Evolutionary conservation across 1,284 basidiomycete species (phyloP).

Genomic region (Cystobasidium sp.): DNA sequence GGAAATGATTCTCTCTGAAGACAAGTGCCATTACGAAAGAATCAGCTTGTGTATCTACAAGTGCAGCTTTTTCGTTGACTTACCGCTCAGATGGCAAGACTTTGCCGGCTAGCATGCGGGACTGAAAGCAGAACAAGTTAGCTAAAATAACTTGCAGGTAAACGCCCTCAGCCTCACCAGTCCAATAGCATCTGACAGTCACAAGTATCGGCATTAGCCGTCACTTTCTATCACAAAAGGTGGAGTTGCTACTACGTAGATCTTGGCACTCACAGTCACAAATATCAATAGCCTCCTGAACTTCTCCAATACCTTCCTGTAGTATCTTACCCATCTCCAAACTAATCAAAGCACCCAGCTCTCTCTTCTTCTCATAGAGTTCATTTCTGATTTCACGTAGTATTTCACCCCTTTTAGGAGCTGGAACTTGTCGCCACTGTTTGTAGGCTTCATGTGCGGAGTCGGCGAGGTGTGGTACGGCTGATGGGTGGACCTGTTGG

Average conservation of each 20-base stretch:
- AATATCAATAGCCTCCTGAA: constrained; percentile 93
- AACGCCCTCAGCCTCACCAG: not conserved
- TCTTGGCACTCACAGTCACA: constrained; percentile 70
- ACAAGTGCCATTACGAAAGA: constrained; percentile 25
- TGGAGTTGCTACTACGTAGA: no score
- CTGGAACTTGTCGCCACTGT: constrained; percentile 75
- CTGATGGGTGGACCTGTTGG: constrained; percentile 21
- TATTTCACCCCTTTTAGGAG: constrained; percentile 83
- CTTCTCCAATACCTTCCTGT: constrained; percentile 87
- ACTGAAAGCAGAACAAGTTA: not conserved
- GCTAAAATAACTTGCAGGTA: not conserved
- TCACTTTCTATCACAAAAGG: no score
- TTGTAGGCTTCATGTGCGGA: constrained; percentile 28
- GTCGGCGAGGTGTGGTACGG: constrained; percentile 25
- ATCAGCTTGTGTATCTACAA: constrained; percentile 33
- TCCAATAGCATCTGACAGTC: constrained; percentile 36
- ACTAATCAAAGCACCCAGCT: constrained; percentile 71
- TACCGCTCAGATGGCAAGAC: constrained; percentile 52
- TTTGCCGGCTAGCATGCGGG: constrained; percentile 48
- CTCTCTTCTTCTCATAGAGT: constrained; percentile 76
- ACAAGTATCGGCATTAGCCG: no score
- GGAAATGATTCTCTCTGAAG: constrained; percentile 85
- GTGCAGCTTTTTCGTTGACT: constrained; percentile 22
- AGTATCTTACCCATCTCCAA: constrained; percentile 79
- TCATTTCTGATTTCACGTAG: constrained; percentile 83